Base-by-base conservation (phyloP, 768 basidiomycete genomes). In the Amanita rubescens region DNA sequence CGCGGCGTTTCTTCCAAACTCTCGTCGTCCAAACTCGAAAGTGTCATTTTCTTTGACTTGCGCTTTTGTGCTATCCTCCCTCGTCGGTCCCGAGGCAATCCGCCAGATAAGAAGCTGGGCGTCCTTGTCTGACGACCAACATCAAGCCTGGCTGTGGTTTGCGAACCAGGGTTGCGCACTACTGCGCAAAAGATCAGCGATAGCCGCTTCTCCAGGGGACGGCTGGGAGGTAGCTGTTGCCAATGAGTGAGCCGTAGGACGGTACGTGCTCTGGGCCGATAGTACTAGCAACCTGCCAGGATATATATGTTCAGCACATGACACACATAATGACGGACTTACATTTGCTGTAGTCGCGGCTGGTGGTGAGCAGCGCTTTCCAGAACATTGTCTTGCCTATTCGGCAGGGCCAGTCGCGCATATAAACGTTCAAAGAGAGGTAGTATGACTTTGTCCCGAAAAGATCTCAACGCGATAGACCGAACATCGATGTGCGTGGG, bases 341-440 rank as follows among this genome's bases (percentile, higher is more conserved):
- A 87, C 90, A 92, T 91, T 66, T 92, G 90, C 58, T 90, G 88
- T 19, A 92, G 66, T 20, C 87, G 78, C 15, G 88, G 85, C 52
- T 80, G 78, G 54, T 82, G 78, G 55, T 82, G 80, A 1, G 77
- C 74, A 11, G 75, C 66, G 2, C 75, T 73, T 50, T 84, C 81
- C 32, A 78, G 70, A 38, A 79, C 71, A 41, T 70, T 75, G 44
- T 85, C 85, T 54, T 84, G 80, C 30, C 73, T 69, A 42, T 74
- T 79, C 0, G 77, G 67, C 44, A 75, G 66, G 22, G 76, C 78
- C 32, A 90, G 72, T 11, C 83, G 76, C 2, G 72, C 66, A 41
- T 82, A 74, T 11, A 91, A 67, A 8, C 79, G 72, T 49, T 76
- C 62, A 47, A 73, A 79, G 15, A 86, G 70, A 0, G 89, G 86